Conservation (phyloP, 2,329 filamentous ascomycete genomes). For the Paecilomyces formosus region DNA sequence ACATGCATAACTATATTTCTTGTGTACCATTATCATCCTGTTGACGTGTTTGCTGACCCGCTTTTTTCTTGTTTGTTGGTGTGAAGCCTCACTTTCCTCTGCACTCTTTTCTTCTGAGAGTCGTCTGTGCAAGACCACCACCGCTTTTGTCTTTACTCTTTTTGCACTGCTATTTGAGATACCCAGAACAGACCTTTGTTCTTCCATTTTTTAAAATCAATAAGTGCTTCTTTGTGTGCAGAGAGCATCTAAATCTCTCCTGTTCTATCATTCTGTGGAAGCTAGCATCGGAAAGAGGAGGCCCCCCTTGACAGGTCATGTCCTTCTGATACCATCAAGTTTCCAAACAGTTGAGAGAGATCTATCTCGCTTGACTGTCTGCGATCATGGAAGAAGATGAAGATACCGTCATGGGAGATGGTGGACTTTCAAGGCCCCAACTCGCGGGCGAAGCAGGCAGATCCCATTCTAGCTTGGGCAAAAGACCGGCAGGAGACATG, state of each 20-base stretch:
- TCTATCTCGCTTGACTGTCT: background rate
- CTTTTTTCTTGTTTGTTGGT: background rate
- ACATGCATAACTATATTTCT: constrained; percentile 5
- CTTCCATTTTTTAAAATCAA: background rate
- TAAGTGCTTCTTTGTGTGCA: background rate
- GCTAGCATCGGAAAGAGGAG: background rate
- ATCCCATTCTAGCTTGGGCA: constrained; percentile 9
- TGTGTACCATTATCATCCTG: background rate
- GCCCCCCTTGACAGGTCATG: background rate
- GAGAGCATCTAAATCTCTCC: background rate
- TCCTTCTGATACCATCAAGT: background rate
- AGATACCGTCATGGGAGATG: constrained; percentile 33
- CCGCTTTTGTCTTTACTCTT: background rate
- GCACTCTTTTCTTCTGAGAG: background rate
- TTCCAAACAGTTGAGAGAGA: background rate
- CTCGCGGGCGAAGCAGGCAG: constrained; percentile 11
- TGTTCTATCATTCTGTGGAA: background rate
- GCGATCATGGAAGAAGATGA: constrained; percentile 25
- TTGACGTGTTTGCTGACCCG: background rate
- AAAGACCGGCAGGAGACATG: constrained; percentile 10
- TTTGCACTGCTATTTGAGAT: background rate
- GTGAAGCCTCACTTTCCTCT: background rate
- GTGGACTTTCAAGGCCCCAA: constrained; percentile 12
- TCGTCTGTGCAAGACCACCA: background rate
- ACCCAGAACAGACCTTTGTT: background rate